Conservation (phyloP, 345 rosid genomes). For the Crucihimalaya himalaica region DNA sequence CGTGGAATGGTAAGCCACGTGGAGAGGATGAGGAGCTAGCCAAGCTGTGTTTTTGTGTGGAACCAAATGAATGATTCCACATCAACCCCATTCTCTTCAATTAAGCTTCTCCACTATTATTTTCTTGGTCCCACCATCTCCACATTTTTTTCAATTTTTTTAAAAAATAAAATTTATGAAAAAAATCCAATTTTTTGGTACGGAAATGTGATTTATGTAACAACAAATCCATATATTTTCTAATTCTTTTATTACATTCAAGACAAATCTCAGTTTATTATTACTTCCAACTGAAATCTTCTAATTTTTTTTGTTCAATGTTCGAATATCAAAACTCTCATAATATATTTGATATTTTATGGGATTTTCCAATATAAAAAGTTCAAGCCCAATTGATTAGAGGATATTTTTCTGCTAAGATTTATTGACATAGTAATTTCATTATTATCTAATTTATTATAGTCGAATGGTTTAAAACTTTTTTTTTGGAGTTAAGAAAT, state of each 20-base stretch:
- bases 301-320: not conserved
- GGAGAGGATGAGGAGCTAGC: slow-evolving; percentile 45
- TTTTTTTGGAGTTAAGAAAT: not conserved
- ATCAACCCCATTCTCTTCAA: slow-evolving; percentile 35
- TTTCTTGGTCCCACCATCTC: slow-evolving; percentile 37
- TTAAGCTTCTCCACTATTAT: slow-evolving; percentile 37
- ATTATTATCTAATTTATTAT: not conserved
- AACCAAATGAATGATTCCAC: slow-evolving; percentile 34
- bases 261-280: not conserved
- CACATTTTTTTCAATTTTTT: not conserved
- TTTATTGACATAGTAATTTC: not conserved
- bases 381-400: not conserved
- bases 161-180: too few relatives aligned
- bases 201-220: slow-evolving; percentile 22
- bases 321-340: not conserved
- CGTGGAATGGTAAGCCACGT: slow-evolving; percentile 41
- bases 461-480: too few relatives aligned
- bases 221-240: slow-evolving; percentile 7
- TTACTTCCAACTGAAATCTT: too few relatives aligned
- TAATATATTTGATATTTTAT: not conserved
- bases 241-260: slow-evolving; percentile 1
- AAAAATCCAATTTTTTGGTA: slow-evolving; percentile 7
- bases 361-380: not conserved
- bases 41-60: slow-evolving; percentile 32
- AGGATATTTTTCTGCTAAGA: not conserved